Evolutionary conservation across 2,329 filamentous ascomycete species (phyloP).

Genomic region (Apiospora aurea): DNA sequence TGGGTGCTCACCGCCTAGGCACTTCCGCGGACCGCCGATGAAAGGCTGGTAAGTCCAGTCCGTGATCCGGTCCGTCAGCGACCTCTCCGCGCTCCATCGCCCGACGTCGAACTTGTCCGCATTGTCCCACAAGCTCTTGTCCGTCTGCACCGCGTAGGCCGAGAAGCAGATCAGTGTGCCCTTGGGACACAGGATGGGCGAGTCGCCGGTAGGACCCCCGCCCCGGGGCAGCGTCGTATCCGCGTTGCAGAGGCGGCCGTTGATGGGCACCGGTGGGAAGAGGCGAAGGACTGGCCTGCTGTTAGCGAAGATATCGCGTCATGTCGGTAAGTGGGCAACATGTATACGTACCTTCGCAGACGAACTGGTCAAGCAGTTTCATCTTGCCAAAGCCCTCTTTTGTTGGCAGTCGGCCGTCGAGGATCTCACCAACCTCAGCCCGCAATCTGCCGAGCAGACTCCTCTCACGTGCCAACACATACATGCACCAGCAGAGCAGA

Average conservation of each 20-base stretch:
- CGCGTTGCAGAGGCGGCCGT: neutral
- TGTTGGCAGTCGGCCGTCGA: too few relatives aligned
- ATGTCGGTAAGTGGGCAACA: too few relatives aligned
- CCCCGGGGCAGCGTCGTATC: slow-evolving; percentile 53
- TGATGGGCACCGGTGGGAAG: neutral
- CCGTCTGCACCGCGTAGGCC: slow-evolving; percentile 44
- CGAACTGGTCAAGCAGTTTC: too few relatives aligned
- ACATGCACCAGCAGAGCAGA: slow-evolving; percentile 47
- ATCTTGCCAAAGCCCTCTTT: too few relatives aligned
- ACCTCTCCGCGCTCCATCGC: slow-evolving; percentile 26
- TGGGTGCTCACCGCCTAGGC: slow-evolving; percentile 21
- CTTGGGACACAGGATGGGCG: slow-evolving; percentile 53
- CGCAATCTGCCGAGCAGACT: too few relatives aligned
- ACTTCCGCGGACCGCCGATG: slow-evolving; percentile 47
- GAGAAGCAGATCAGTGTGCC: slow-evolving; percentile 48
- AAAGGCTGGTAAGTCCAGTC: slow-evolving; percentile 44
- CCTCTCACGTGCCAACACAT: slow-evolving; percentile 24
- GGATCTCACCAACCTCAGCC: too few relatives aligned
- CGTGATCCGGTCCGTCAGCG: slow-evolving; percentile 25
- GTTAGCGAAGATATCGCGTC: neutral
- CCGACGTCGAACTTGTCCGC: slow-evolving; percentile 29
- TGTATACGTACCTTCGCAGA: too few relatives aligned
- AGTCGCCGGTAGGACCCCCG: slow-evolving; percentile 50
- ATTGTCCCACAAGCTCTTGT: slow-evolving; percentile 35
- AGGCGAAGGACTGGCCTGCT: neutral